Base-by-base conservation (phyloP, 441 rosid species). In the Gossypium davidsonii region DNA sequence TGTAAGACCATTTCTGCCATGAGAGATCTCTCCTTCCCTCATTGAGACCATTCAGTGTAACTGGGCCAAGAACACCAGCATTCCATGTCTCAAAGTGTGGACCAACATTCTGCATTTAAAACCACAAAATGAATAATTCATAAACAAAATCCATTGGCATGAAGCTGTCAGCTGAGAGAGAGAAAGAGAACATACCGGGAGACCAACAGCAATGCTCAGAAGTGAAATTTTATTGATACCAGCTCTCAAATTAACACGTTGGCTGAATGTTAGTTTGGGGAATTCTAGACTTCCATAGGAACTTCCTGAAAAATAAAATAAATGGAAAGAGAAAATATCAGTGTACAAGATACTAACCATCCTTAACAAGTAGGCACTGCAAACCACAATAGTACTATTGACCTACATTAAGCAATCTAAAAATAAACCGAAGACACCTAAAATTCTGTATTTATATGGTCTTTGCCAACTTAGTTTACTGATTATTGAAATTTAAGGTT, bases 71-170 rank as follows among this genome's bases (percentile, higher is more conserved):
- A 77, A 93, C 74, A 73, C 99, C 99, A 65, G 98, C 85, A 76
- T 95, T 95, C 97, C 97, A 95, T 74, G 88, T 91, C 90, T 95
- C 99, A 67, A 86, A 95, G 81, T 93, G 99, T 23, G 94, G 95
- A 73, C 99, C 99, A 31, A 95, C 95, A 78, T 95, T 95, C 99
- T 95, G 87, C 74, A 82, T 17, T 34, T n/a, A 34, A 67, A 78
- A 74, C 11, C 37, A 17, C 15, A 25, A 48, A 61, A 10, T n/a
- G 15, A 28, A 31, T 17, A 6, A 10, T 52, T 25, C 59, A 25
- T 48, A 52, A 68, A 52, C 46, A 68, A 68, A 2, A 25, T 68
- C 9, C 10, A 68, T 10, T 6, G 4, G 4, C 46, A 67, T n/a
- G 65, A 10, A 65, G 55, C 39, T 17, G 17, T 5, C 15, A 1